Percentiles rank a stretch among this genome's conserved stretches.
Evolutionary conservation across 805 yeast species (phyloP).

Genomic region (Yamadazyma phyllophila): DNA sequence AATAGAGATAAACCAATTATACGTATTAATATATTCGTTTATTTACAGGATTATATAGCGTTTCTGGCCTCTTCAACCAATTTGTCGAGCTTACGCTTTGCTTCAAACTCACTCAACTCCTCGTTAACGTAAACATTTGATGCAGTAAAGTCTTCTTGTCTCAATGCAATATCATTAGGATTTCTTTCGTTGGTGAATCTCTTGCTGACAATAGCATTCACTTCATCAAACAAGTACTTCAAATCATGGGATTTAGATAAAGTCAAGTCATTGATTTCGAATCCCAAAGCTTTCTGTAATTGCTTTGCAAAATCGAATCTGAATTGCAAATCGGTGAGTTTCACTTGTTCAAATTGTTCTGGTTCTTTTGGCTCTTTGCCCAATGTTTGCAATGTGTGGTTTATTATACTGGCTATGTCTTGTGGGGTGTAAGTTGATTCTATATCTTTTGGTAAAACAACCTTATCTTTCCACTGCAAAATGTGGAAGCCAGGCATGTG

Average conservation of each 20-base stretch:
- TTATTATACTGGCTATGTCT: constrained; percentile 23
- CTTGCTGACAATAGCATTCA: constrained; percentile 37
- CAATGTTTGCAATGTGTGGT: constrained; percentile 23
- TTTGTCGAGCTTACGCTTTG: constrained; percentile 44
- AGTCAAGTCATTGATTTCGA: constrained; percentile 52
- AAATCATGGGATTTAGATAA: constrained; percentile 43
- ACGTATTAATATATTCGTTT: constrained; percentile 3
- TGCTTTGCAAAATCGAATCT: constrained; percentile 51
- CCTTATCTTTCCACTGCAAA: constrained; percentile 33
- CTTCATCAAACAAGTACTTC: constrained; percentile 35
- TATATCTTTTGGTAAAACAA: constrained; percentile 22
- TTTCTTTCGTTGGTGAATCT: constrained; percentile 58
- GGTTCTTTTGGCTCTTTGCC: constrained; percentile 15
- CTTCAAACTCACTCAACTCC: constrained; percentile 46
- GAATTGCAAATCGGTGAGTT: constrained; percentile 41
- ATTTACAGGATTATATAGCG: constrained; percentile 13
- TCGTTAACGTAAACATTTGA: constrained; percentile 56
- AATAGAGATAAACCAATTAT: background rate
- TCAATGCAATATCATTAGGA: constrained; percentile 72
- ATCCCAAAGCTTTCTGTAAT: constrained; percentile 48
- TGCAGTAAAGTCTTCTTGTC: constrained; percentile 52
- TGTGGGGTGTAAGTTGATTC: constrained; percentile 27
- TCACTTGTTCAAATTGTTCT: constrained; percentile 14
- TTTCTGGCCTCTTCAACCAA: constrained; percentile 46
- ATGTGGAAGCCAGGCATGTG: constrained; percentile 38